Conservation (phyloP, 495 filamentous ascomycete species). For the Jackrogersella multiformis region DNA sequence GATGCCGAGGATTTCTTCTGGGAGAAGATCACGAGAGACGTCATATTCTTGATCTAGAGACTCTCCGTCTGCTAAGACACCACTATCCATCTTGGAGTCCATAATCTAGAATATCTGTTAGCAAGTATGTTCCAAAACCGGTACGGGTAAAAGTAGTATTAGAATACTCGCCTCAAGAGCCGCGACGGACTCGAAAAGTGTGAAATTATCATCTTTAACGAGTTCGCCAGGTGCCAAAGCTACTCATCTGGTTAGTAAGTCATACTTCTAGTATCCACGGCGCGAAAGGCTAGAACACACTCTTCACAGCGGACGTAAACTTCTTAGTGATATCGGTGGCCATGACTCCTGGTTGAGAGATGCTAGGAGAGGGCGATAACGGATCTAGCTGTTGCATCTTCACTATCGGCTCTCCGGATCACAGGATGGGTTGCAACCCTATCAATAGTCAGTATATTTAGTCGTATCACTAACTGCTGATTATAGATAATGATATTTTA, state of each 20-base stretch:
- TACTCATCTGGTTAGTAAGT: slow-evolving; percentile 49
- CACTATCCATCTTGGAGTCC: slow-evolving; percentile 99
- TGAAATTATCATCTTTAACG: slow-evolving; percentile 93
- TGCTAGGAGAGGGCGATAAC: slow-evolving; percentile 45
- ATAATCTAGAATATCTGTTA: slow-evolving; percentile 73
- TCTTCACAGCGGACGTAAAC: slow-evolving; percentile 74
- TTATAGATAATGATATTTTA: slow-evolving; percentile 5
- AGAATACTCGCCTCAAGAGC: slow-evolving; percentile 83
- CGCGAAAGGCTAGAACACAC: slow-evolving; percentile 52
- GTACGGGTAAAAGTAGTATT: neutral
- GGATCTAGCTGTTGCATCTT: slow-evolving; percentile 38
- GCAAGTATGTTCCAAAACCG: slow-evolving; percentile 1
- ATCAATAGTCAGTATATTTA: neutral
- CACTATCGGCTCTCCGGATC: slow-evolving; percentile 2
- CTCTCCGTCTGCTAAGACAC: slow-evolving; percentile 77
- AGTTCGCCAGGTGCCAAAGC: slow-evolving; percentile 82
- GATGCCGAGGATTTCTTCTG: slow-evolving; percentile 86
- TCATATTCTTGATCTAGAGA: slow-evolving; percentile 89
- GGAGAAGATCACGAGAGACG: slow-evolving; percentile 70
- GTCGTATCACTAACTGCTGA: neutral
- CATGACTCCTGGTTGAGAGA: slow-evolving; percentile 59
- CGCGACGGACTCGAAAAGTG: slow-evolving; percentile 91
- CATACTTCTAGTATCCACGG: neutral
- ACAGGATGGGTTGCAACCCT: slow-evolving; percentile 3
- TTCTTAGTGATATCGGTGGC: slow-evolving; percentile 80